phyloP scores from a whole-genome alignment of 768 basidiomycete genomes.

The Russula lepida region DNA sequence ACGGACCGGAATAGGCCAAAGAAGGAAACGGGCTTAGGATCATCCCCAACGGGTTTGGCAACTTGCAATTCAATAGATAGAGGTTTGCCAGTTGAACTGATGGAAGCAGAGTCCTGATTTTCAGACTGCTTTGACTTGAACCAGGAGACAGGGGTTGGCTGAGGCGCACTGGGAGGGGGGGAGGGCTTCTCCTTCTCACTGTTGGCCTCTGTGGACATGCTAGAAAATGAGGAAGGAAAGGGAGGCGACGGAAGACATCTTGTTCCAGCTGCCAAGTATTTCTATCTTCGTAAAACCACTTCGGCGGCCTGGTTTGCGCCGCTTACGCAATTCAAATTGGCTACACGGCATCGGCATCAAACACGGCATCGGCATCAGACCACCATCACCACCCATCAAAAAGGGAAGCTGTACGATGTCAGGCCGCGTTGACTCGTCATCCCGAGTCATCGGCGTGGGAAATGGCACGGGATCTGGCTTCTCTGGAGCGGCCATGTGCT shows the following conservation, averaged over 20 bases:
- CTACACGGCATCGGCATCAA: too few relatives aligned
- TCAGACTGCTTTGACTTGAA: conserved; percentile 9
- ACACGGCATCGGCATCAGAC: too few relatives aligned
- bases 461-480: not conserved
- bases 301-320: not conserved
- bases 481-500: not conserved
- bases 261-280: not conserved
- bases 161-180: not conserved
- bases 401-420: too few relatives aligned
- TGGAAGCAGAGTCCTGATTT: not conserved
- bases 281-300: not conserved
- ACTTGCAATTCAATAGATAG: not conserved
- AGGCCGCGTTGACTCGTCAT: not conserved
- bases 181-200: not conserved
- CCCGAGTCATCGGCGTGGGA: not conserved
- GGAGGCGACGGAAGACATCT: too few relatives aligned
- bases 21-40: conserved; percentile 27
- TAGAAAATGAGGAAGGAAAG: not conserved
- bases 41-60: not conserved
- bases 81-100: not conserved
- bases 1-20: conserved; percentile 24
- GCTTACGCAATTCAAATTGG: not conserved
- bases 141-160: too few relatives aligned
- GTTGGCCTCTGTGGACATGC: not conserved
- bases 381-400: too few relatives aligned